Evolutionary conservation across 371 early-diverging fungal species (phyloP), one percentile per base, ranked within the genome.

Genomic region (Mortierella sp.): DNA sequence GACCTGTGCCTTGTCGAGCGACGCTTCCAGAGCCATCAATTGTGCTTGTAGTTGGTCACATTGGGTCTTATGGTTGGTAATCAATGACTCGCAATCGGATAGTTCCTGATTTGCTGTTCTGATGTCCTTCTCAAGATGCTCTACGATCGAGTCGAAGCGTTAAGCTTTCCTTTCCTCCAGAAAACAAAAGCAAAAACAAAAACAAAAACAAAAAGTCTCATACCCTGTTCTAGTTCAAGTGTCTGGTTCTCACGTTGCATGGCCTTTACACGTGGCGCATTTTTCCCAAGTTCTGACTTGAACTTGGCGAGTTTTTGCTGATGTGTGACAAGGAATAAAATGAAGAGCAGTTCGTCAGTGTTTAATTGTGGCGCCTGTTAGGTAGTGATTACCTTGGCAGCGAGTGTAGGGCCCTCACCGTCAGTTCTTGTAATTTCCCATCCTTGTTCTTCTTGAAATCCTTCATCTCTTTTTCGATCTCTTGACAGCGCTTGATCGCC

Each of bases 401-500:
- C 7, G 2, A 14, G 27, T 10, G 26, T 28, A 38, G 0, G 5
- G 16, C 24, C 28, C 42, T 57, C 76, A 90, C 90, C 72, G 85
- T 80, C 64, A 94, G 82, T 28, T 94, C 90, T 68, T 93, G 85
- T 30, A 98, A 72, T 71, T 96, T 95, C 10, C 89, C 83, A 41
- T 91, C 93, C 62, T 94, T 94, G 73, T 94, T 90, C 45, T 87
- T 82, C 30, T 89, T 86, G 53, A 97, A 94, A 65, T 97, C 96
- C 16, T 83, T 80, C 94, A 95, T 96, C 68, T 98, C 98, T 28
- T 71, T 78, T 71, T 97, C 96, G 49, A 96, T 89, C 39, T 83
- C 80, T 47, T 83, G 64, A 23, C 82, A 82, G 1, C 81, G 80
- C 8, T 52, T 64, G 7, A 81, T 14, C 1, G 87, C 87, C 21